Evolutionary conservation across 352 stramenopile genomes (phyloP), one percentile per base, ranked within the genome.

Genomic region (Phytophthora tubulina): DNA sequence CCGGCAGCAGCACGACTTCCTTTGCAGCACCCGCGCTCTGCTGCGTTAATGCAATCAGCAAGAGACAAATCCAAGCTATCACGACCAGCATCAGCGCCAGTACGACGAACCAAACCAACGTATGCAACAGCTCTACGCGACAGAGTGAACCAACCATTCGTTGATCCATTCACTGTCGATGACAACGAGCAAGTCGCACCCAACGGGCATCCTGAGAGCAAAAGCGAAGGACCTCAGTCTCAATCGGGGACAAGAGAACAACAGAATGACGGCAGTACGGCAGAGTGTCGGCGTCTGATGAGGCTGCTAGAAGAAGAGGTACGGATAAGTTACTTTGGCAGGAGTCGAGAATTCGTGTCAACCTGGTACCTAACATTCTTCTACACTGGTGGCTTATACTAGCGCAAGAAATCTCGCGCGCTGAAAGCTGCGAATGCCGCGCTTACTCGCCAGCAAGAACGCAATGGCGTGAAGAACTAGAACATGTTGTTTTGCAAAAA

Each of bases 81-180:
- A 13, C 76, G 86, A 15, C 86, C 88, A 17, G 79, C 92, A 17
- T 96, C 86, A 17, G 88, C 88, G 7, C 88, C 88, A n/a, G 84
- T 92, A 30, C 79, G 78, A 41, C 74, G 86, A 61, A 78, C 78
- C 1, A 90, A 88, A 46, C 51, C 74, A 15, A 85, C 76, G 7
- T 95, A 92, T 57, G 76, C 81, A 13, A 79, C 84, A 27, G 50
- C 70, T 42, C 73, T 95, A 1, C 88, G 86, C 2, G 80, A 89
- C 27, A 73, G 72, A 50, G 78, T 91, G 6, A 82, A 65, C 39
- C 75, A 87, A 33, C 54, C 58, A 31, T 17, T 58, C 9, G 17
- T 56, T 39, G 49, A 75, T 58, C 33, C 39, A 14, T 52, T 65
- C 42, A 59, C 21, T 39, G 8, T 63, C 31, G 31, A 66, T 14